Evolutionary conservation across 805 yeast genomes (phyloP), one percentile per base, ranked within the genome.

Genomic region (Danielozyma ontarioensis): DNA sequence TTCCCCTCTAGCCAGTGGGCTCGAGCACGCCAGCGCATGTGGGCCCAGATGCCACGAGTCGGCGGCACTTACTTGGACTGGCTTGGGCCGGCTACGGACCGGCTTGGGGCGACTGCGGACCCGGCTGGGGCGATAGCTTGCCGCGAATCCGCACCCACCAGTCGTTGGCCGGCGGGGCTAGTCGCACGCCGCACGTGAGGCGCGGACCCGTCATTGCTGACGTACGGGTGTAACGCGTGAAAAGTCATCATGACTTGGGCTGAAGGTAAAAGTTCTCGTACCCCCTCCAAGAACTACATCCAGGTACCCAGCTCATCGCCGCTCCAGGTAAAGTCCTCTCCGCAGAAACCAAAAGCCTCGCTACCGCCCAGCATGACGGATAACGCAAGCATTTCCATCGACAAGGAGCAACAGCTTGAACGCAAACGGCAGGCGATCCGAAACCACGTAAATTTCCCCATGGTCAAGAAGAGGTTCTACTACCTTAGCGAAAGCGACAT

Each of bases 251-350:
- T 19, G 22, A 19, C 22, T 19, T 19, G 22, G 22, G 22, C 22
- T 10, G 8, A 19, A 6, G n/a, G n/a, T n/a, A n/a, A n/a, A n/a
- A n/a, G n/a, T n/a, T n/a, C 13, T n/a, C 15, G 13, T 7, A 31
- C 14, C 14, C 28, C 16, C 17, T 12, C 18, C 13, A 25, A 15
- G 17, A 39, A 36, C 35, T 50, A 54, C 33, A 44, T 66, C 14
- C 71, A 66, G 45, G 71, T 66, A 5, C 71, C 71, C 3, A 50
- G 61, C 32, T 59, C 67, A 21, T 61, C 68, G 17, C 72, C 72
- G 12, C 56, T 65, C 11, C 31, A 39, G 19, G 50, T 60, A 13
- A 41, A 46, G 17, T 41, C 59, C 13, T 52, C 64, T 4, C 64
- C 66, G 4, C 34, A 31, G 12, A 33, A 28, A 23, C 13, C 31